A percentile compares a stretch with the other conserved stretches of the same genome.
phyloP scores from a whole-genome alignment of 2,329 filamentous ascomycete species.

The Grosmannia clavigera region DNA sequence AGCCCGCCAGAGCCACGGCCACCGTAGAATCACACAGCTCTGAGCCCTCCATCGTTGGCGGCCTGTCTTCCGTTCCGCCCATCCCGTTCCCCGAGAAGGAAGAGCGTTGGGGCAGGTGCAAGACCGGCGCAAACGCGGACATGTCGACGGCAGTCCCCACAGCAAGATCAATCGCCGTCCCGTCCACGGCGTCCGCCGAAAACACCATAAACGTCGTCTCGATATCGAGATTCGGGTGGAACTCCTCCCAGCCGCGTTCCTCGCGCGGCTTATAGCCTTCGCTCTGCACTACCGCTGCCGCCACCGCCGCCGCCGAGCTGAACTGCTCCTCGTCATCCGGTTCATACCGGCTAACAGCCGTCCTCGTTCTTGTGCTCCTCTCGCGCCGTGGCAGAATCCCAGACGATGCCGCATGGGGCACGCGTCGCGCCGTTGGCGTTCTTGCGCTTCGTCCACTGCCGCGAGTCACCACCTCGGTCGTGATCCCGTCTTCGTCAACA shows the following conservation, averaged over 20 bases:
- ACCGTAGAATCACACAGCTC: not conserved
- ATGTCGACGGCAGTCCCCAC: constrained; percentile 17
- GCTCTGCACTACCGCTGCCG: constrained; percentile 75
- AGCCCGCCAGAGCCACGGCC: not conserved
- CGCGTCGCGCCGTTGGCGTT: constrained; percentile 18
- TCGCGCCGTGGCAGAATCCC: constrained; percentile 41
- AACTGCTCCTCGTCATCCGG: constrained; percentile 53
- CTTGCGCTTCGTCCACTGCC: not conserved
- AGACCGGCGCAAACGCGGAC: not conserved
- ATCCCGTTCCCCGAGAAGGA: not conserved
- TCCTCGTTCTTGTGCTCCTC: constrained; percentile 43
- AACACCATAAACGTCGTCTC: constrained; percentile 69
- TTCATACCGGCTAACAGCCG: constrained; percentile 35
- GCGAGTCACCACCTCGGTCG: constrained; percentile 8
- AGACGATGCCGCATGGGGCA: constrained; percentile 17
- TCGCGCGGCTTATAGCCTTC: constrained; percentile 97
- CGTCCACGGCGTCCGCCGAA: constrained; percentile 74
- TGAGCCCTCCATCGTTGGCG: too few species aligned
- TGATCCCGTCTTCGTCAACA: constrained; percentile 55
- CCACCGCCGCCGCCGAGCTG: constrained; percentile 78
- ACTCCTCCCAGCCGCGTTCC: constrained; percentile 95
- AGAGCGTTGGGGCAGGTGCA: not conserved
- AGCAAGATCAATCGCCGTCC: constrained; percentile 39
- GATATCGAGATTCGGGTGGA: constrained; percentile 89
- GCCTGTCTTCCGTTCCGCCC: not conserved